Evolutionary conservation across 2,329 filamentous ascomycete species (phyloP).

Genomic region (Rhinocladiella similis): DNA sequence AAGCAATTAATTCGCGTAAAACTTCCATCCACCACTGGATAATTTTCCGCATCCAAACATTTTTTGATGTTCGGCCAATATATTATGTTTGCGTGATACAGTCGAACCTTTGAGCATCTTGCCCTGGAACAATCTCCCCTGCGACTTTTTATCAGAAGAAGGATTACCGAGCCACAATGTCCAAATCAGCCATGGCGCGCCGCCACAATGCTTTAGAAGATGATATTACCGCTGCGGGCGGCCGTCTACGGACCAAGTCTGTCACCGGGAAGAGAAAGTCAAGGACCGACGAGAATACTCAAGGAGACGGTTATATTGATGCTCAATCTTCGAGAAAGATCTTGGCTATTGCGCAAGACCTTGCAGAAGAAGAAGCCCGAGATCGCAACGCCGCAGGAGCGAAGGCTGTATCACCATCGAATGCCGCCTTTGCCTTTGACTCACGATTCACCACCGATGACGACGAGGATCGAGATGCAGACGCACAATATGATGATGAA

Average conservation of each 20-base stretch:
- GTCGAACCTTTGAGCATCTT: too few relatives aligned
- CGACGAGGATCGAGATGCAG: conserved; percentile 42
- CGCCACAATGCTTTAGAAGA: conserved; percentile 90
- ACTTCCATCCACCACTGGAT: conserved; percentile 7
- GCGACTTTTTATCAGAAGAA: too few relatives aligned
- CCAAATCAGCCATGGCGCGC: conserved; percentile 39
- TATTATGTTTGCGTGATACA: neutral
- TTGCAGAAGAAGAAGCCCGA: conserved; percentile 76
- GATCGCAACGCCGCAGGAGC: conserved; percentile 39
- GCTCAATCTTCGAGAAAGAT: conserved; percentile 87
- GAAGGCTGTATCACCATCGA: conserved; percentile 44
- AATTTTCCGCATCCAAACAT: conserved; percentile 8
- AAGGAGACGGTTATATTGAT: conserved; percentile 72
- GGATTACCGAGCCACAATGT: conserved; percentile 15
- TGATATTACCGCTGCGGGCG: conserved; percentile 71
- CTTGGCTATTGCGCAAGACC: conserved; percentile 81
- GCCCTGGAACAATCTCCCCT: too few relatives aligned
- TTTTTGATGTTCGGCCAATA: neutral
- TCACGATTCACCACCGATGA: conserved; percentile 64
- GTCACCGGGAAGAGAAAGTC: conserved; percentile 69
- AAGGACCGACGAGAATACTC: conserved; percentile 55
- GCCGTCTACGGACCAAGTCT: conserved; percentile 68
- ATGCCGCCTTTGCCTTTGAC: conserved; percentile 76
- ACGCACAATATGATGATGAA: conserved; percentile 67
- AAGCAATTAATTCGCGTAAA: conserved; percentile 14